Percentiles rank a stretch among this genome's conserved stretches.
These are phyloP conservation scores for Talaromyces sp. DNA, from an alignment of 2,329 filamentous ascomycete genomes.

Conservation along the genomic window DNA sequence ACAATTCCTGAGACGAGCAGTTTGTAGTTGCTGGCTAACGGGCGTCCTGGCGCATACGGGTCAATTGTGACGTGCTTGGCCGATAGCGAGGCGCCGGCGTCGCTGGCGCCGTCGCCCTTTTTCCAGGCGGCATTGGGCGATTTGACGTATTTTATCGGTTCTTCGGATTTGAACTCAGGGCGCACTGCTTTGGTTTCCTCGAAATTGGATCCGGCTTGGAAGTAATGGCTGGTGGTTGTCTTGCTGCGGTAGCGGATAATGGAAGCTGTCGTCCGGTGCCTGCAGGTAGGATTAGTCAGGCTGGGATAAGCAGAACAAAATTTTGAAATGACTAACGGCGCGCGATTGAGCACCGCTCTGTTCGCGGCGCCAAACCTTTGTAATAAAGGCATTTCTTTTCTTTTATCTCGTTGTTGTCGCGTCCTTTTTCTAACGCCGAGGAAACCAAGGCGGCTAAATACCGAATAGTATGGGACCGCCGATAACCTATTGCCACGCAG, in stretches of 20 bases:
- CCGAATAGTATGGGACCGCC: neutral
- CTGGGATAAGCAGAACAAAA: neutral
- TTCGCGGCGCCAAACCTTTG: neutral
- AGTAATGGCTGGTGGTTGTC: conserved; percentile 7
- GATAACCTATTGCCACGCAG: neutral
- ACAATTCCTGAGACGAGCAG: conserved; percentile 78
- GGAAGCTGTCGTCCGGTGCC: neutral
- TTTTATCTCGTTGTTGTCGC: neutral
- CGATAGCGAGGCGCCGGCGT: conserved; percentile 34
- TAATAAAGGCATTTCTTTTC: neutral
- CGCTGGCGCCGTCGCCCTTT: conserved; percentile 37
- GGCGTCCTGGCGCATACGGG: conserved; percentile 66
- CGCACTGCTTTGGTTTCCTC: conserved; percentile 36
- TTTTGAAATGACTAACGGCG: neutral
- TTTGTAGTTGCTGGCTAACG: conserved; percentile 76
- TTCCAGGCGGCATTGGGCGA: conserved; percentile 38
- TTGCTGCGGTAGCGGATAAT: neutral
- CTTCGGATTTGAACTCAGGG: conserved; percentile 33
- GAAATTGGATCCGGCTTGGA: conserved; percentile 26
- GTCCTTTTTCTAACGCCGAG: neutral
- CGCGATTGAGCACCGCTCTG: neutral
- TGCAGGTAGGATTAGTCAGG: neutral
- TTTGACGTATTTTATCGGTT: conserved; percentile 33
- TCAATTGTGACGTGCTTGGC: conserved; percentile 72
- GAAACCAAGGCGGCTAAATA: neutral